Base-by-base conservation (phyloP, 331 rosid species). In the Acacia concinna region DNA sequence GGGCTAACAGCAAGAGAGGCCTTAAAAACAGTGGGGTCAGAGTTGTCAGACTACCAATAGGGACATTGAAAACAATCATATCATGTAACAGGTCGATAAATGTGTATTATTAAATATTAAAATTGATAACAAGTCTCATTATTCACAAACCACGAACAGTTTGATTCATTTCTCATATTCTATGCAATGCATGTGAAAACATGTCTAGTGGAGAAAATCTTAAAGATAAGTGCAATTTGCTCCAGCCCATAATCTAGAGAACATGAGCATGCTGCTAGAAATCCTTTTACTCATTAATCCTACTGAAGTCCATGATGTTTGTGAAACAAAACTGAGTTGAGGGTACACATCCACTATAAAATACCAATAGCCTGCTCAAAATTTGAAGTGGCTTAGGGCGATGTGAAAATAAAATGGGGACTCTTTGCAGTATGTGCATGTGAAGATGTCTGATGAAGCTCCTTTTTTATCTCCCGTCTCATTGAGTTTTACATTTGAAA, bases 401-500 rank as follows among this genome's bases (percentile, higher is more conserved):
- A 41, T 43, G 37, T 43, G 23, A 41, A 40, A 68, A 43, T 25
- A 23, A 23, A 38, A 21, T n/a, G 34, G 20, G 18, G 18, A 23
- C 49, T 40, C 34, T 79, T 56, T 71, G 63, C 49, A 5, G 64
- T 49, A 27, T 78, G 32, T 67, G 69, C 30, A 65, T 81, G 17
- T 12, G 56, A 32, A 18, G 62, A 63, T 66, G 35, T 66, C 21
- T 65, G 56, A 38, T 23, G 56, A 25, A 40, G 41, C 32, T 44
- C 66, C 31, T 46, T 67, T 47, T 27, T 37, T n/a, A 71, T 67
- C 60, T 6, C 43, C 30, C 37, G 1, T 71, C 43, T 78, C 43
- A 11, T 78, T 68, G 73, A 69, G 63, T 44, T 74, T 63, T 25
- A 21, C 76, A 15, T 74, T 79, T 82, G 77, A 78, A 81, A 67